Conservation (phyloP, 768 basidiomycete genomes). For the Tephrocybe rancida region DNA sequence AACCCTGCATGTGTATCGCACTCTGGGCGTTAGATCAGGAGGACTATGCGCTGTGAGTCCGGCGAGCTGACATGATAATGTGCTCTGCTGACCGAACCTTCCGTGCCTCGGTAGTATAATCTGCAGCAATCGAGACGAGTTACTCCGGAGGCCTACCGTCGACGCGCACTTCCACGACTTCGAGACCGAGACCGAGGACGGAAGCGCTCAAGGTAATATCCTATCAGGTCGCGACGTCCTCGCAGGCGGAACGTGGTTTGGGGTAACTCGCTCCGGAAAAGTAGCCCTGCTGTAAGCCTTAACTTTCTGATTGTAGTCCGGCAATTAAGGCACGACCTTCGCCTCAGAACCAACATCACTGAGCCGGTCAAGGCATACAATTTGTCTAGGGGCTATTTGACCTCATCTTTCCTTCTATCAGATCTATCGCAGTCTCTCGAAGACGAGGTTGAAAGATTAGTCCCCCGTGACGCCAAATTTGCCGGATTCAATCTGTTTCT, state of each 20-base stretch:
- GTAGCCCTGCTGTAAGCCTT: slow-evolving; percentile 70
- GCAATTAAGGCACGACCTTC: slow-evolving; percentile 19
- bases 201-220: slow-evolving; percentile 36
- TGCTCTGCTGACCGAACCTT: slow-evolving; percentile 9
- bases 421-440: slow-evolving; percentile 48
- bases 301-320: slow-evolving; percentile 7
- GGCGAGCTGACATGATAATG: slow-evolving; percentile 2
- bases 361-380: slow-evolving; percentile 53
- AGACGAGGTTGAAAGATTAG: slow-evolving; percentile 48
- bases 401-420: slow-evolving; percentile 67
- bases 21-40: slow-evolving; percentile 78
- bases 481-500: slow-evolving; percentile 85
- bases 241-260: slow-evolving; percentile 86
- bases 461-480: slow-evolving; percentile 52
- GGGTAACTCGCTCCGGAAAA: slow-evolving; percentile 64
- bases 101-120: slow-evolving; percentile 54
- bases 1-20: slow-evolving; percentile 67
- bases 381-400: slow-evolving; percentile 70
- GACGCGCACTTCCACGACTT: slow-evolving; percentile 73
- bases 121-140: slow-evolving; percentile 79
- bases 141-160: slow-evolving; percentile 63
- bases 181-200: slow-evolving; percentile 35
- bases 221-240: slow-evolving; percentile 75
- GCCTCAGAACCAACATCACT: slow-evolving; percentile 80
- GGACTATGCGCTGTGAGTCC: slow-evolving; percentile 76